Evolutionary conservation across 2,329 filamentous ascomycete species (phyloP), one percentile per base, ranked within the genome.

Genomic region (Talaromyces sp.): DNA sequence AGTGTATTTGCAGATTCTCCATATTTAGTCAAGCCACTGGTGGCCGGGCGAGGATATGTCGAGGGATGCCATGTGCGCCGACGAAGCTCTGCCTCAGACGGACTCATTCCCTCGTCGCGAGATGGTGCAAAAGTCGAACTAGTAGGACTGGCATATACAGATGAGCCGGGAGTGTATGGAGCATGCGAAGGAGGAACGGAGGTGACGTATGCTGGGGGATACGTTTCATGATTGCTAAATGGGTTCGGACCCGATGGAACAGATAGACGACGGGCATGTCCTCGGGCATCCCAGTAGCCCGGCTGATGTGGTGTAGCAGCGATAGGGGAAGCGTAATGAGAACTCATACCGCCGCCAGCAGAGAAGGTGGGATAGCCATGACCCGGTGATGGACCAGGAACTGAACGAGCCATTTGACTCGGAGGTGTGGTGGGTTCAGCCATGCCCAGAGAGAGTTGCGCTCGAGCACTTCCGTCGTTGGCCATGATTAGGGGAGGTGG

Each of bases 41-140:
- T 89, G 16, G 85, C 83, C 56, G 88, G 86, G 35, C 86, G 80
- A 64, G 83, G 76, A 65, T 92, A 76, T 4, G 78, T 78, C 2
- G 78, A 90, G 0, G 92, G 91, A 75, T 97, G 93, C 93, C 93
- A 97, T 2, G 93, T 97, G 60, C 92, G 85, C 65, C 93, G 83
- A 66, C 92, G 86, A 84, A 88, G 91, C 61, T 91, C 89, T 46
- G 92, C 88, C 66, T 96, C 92, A 0, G 84, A 79, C 6, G 74
- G 67, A 60, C 67, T 73, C 31, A 72, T 69, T 28, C 67, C 66
- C 57, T 74, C 74, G 33, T 77, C 75, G 31, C 74, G 72, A 5
- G 74, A 70, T 23, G 68, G 60, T 21, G 82, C 80, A 58, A 83
- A 85, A 8, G 83, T 80, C 0, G 90, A 89, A 46, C 80, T 83